Evolutionary conservation across 2,329 filamentous ascomycete species (phyloP), one percentile per base, ranked within the genome.

Genomic region (Fusarium albidum): DNA sequence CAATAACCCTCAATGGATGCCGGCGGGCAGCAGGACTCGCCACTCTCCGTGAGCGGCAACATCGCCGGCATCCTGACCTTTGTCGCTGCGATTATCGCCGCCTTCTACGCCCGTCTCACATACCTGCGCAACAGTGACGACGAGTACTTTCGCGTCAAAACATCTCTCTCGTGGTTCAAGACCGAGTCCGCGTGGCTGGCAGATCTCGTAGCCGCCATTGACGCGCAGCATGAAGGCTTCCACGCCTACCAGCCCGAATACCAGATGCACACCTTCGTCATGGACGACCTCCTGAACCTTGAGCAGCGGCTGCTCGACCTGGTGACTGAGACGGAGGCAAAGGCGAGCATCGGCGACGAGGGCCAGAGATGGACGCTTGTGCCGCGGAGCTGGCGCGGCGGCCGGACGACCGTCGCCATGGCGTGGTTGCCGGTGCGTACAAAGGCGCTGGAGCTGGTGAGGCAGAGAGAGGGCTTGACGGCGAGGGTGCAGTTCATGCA

Each of bases 101-200:
- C 77, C 0, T 57, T 69, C n/a, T 80, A 78, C 49, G 76, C 72
- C 5, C 74, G 77, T 28, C 59, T 81, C 39, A 75, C 69, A 8
- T 78, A 79, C 52, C 66, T 81, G 18, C 75, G 75, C 31, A 77
- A 77, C 55, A 77, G 77, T 45, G 73, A 79, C 51, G 69, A 71
- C 9, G 78, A 81, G 63, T 80, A 78, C 49, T 77, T 80, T 54
- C 73, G 73, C 29, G 75, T 79, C 49, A 80, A 81, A 55, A 72
- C 75, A 3, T 75, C 73, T 5, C 68, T 80, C 7, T 75, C 71
- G 8, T 80, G 78, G 77, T 81, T 75, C 65, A 81, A 80, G 62
- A 80, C 76, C 1, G 78, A 80, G 64, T 77, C 75, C 3, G 68
- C 71, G 6, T 81, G 75, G 74, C 71, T 81, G 12, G 65, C 72